Conservation (phyloP, 257 asterid genomes). For the Solanum stenotomum region DNA sequence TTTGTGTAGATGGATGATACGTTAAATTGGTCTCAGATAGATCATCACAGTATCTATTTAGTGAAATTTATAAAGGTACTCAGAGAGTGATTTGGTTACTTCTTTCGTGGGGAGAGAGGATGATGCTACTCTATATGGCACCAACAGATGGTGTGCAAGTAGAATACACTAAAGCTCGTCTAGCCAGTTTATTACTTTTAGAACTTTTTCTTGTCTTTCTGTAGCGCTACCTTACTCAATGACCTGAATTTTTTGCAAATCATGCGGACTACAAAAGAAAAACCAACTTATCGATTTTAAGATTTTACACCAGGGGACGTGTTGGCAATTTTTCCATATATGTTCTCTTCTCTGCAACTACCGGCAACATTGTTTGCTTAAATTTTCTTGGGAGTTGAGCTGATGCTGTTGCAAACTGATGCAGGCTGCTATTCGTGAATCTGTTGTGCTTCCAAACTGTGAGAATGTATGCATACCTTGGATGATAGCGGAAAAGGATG, state of each 20-base stretch:
- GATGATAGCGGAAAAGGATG: slow-evolving; percentile 90
- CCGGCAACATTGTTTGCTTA: background rate
- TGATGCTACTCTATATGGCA: background rate
- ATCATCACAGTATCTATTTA: background rate
- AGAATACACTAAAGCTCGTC: background rate
- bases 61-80: background rate
- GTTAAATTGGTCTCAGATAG: background rate
- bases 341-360: background rate
- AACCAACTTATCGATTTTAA: background rate
- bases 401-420: slow-evolving; percentile 10
- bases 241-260: background rate
- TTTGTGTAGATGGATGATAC: background rate
- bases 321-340: background rate
- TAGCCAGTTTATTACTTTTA: background rate
- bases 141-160: background rate
- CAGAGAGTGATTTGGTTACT: background rate
- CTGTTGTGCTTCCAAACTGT: slow-evolving; percentile 79
- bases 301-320: background rate
- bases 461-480: slow-evolving; percentile 59
- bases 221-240: background rate
- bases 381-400: background rate
- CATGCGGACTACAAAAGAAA: background rate
- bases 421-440: slow-evolving; percentile 83
- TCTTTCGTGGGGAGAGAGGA: background rate
- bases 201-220: background rate